Conservation (phyloP, 345 rosid species). For the Eucalyptus albens region DNA sequence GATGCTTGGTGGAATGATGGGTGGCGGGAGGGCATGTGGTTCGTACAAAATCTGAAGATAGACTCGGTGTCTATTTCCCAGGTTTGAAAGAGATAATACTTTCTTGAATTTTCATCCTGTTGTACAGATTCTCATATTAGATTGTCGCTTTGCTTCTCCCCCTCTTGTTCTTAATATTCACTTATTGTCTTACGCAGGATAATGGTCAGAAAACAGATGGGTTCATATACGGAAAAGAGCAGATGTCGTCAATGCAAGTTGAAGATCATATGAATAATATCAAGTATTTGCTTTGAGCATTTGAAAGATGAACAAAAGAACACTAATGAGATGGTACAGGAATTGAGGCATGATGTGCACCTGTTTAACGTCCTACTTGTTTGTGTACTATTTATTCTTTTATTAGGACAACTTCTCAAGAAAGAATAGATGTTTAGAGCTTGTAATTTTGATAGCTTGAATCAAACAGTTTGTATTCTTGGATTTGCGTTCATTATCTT, state of each 20-base stretch:
- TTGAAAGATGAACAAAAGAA: too few relatives aligned
- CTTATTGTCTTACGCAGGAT: slow-evolving; percentile 27
- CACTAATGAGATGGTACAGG: too few relatives aligned
- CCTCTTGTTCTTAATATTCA: not conserved
- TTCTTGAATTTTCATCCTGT: not conserved
- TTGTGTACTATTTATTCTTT: too few relatives aligned
- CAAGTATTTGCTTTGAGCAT: too few relatives aligned
- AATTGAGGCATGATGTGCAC: too few relatives aligned
- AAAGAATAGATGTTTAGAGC: too few relatives aligned
- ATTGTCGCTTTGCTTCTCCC: not conserved
- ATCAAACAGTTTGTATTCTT: too few relatives aligned
- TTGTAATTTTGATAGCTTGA: too few relatives aligned
- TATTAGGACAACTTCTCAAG: too few relatives aligned
- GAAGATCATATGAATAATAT: too few relatives aligned
- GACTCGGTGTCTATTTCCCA: slow-evolving; percentile 48
- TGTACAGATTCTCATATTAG: not conserved
- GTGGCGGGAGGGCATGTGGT: slow-evolving; percentile 87
- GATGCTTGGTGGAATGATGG: slow-evolving; percentile 85
- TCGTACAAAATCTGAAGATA: slow-evolving; percentile 32
- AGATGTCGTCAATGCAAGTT: slow-evolving; percentile 17
- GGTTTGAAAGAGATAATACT: slow-evolving; percentile 22
- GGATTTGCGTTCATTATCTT: too few relatives aligned
- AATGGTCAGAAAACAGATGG: slow-evolving; percentile 68
- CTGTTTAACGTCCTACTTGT: too few relatives aligned
- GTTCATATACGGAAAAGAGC: slow-evolving; percentile 15